phyloP scores from a whole-genome alignment of 371 early-diverging fungal species.

The Polyrhizophydium stewartii region DNA sequence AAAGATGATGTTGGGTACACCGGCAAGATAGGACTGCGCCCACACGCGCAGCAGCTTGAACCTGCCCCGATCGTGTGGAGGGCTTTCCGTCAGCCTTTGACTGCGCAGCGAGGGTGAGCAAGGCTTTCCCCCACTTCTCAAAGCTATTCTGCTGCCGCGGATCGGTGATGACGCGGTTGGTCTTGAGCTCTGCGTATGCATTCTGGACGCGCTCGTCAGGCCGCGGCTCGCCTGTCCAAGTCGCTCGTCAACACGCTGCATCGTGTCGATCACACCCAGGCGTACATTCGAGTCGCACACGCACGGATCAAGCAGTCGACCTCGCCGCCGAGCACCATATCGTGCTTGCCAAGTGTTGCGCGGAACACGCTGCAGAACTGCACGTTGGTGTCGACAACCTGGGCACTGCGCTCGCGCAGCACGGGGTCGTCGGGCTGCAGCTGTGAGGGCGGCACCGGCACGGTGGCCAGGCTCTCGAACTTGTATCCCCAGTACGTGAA shows the following conservation, averaged over 20 bases:
- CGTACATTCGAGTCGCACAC: background rate
- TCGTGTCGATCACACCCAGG: background rate
- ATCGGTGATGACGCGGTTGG: conserved; percentile 61
- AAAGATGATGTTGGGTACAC: conserved; percentile 73
- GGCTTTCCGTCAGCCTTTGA: no score
- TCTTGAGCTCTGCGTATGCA: conserved; percentile 85
- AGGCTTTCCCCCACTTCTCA: conserved; percentile 35
- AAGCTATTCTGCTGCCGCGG: conserved; percentile 51
- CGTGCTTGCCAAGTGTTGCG: conserved; percentile 65
- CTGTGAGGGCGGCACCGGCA: conserved; percentile 21
- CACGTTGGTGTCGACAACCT: conserved; percentile 70
- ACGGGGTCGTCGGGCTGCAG: conserved; percentile 5
- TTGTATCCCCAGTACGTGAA: conserved; percentile 59
- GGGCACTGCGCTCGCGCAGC: conserved; percentile 31
- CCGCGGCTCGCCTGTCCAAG: background rate
- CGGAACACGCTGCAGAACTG: conserved; percentile 85
- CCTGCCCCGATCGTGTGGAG: conserved; percentile 16
- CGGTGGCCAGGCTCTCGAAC: conserved; percentile 35
- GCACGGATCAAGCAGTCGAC: conserved; percentile 70
- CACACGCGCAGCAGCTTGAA: conserved; percentile 84
- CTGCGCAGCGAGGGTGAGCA: background rate
- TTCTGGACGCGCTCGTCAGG: conserved; percentile 22
- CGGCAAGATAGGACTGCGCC: conserved; percentile 90
- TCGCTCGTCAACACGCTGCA: background rate
- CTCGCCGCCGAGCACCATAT: conserved; percentile 85